Base-by-base conservation (phyloP, 2,329 filamentous ascomycete species). In the Tolypocladium cylindrosporum region DNA sequence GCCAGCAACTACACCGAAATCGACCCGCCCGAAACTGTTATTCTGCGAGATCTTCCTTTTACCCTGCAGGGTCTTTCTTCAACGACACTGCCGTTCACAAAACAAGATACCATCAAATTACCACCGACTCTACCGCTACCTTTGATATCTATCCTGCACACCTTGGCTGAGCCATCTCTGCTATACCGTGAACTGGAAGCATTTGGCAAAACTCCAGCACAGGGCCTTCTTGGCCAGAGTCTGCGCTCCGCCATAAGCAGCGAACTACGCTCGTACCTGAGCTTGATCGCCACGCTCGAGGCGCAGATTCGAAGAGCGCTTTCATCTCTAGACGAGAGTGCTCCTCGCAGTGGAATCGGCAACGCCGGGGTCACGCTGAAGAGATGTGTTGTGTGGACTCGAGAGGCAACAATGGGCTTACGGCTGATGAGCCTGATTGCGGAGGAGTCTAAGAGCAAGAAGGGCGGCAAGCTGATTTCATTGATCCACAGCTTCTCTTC, bases 401-500 rank as follows among this genome's bases (percentile, higher is more conserved):
- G 93, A 64, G 95, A 99, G 72, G 91, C 94, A 8, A 99, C 94
- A 1, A 95, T 97, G 87, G 94, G 92, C 0, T 74, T 99, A 64
- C 85, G 94, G 19, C 77, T 99, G 57, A 92, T 99, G 89, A 95
- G 90, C 66, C 73, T 96, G 59, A 96, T 99, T 67, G 91, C 95
- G 0, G 92, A 97, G 68, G 90, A 96, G 69, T 91, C 93, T 1
- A 88, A 87, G 64, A 88, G 83, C 75, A 81, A 80, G 70, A 91
- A 88, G 65, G 94, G 95, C 1, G 94, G 95, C 5, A 89, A 97
- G 72, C 79, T 99, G 34, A 95, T 99, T 65, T 91, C 91, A 4
- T 79, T 97, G 54, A 96, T 99, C 56, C 94, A 99, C 73, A 86
- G 85, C 48, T 96, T 97, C 71, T 94, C 93, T 0, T 89, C 91